These are phyloP conservation scores for Catharanthus roseus DNA, from an alignment of 257 asterid species.

Conservation along the genomic window DNA sequence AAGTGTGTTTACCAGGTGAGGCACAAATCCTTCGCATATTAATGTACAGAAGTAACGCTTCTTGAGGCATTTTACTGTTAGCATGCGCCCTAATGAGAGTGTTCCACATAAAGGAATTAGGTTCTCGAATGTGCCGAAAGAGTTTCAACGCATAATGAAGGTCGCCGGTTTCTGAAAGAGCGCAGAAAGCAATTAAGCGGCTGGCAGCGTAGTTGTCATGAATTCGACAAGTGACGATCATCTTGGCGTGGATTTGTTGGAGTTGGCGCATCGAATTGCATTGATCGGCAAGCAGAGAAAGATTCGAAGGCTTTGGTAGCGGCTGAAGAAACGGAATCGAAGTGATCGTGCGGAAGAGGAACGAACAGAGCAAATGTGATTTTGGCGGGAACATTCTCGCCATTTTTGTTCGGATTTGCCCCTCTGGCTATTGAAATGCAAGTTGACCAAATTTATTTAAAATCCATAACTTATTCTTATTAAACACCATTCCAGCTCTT, in stretches of 20 bases:
- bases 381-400: slow-evolving; percentile 40
- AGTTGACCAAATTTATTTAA: neutral
- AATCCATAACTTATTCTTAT: neutral
- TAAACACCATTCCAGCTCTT: neutral
- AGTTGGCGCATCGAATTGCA: slow-evolving; percentile 62
- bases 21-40: slow-evolving; percentile 47
- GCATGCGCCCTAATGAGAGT: slow-evolving; percentile 74
- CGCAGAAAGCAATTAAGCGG: slow-evolving; percentile 69
- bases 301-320: slow-evolving; percentile 18
- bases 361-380: slow-evolving; percentile 9
- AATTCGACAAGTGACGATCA: slow-evolving; percentile 60
- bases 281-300: slow-evolving; percentile 45
- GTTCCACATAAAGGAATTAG: slow-evolving; percentile 86
- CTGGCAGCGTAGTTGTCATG: slow-evolving; percentile 70
- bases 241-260: slow-evolving; percentile 71
- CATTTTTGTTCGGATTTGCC: no score
- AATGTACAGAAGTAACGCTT: slow-evolving; percentile 38
- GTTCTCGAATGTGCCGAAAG: slow-evolving; percentile 27
- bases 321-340: slow-evolving; percentile 18
- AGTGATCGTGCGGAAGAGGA: slow-evolving; percentile 21
- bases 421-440: no score
- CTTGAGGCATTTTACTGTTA: slow-evolving; percentile 31
- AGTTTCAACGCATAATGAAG: slow-evolving; percentile 52
- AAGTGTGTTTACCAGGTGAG: slow-evolving; percentile 70
- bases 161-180: slow-evolving; percentile 58